phyloP scores from a whole-genome alignment of 1,284 basidiomycete genomes.

The Naganishia albida region DNA sequence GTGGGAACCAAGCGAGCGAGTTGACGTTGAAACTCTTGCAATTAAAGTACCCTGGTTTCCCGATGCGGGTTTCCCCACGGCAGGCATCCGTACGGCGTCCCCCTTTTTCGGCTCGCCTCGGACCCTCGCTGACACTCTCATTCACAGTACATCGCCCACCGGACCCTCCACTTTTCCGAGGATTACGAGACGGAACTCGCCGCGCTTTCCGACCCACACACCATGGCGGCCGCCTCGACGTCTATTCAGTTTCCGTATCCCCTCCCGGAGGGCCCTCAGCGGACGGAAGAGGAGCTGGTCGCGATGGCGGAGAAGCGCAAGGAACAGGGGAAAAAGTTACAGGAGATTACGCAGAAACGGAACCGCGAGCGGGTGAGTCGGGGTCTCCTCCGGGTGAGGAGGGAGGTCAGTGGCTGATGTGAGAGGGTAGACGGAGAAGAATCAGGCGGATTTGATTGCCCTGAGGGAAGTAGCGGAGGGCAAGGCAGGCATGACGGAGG shows the following conservation, averaged over 20 bases:
- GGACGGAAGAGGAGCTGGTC: conserved; percentile 85
- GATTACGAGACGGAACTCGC: conserved; percentile 75
- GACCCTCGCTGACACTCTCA: not conserved
- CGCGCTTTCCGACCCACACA: conserved; percentile 64
- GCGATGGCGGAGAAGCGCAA: conserved; percentile 73
- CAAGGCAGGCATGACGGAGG: conserved; percentile 67
- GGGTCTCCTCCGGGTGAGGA: not conserved
- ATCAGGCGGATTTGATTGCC: conserved; percentile 74
- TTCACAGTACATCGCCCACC: conserved; percentile 80
- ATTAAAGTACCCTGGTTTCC: conserved; percentile 92
- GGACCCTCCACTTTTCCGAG: conserved; percentile 78
- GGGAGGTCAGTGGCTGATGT: not conserved
- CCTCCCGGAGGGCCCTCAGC: conserved; percentile 71
- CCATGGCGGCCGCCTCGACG: conserved; percentile 67
- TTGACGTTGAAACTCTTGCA: conserved; percentile 89
- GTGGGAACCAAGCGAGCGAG: conserved; percentile 83
- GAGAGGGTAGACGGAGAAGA: conserved; percentile 72
- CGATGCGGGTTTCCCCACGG: conserved; percentile 57
- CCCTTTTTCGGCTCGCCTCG: too few relatives aligned
- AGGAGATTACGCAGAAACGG: conserved; percentile 71
- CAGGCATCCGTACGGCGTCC: conserved; percentile 59
- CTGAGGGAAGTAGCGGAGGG: conserved; percentile 76
- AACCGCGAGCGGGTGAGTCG: conserved; percentile 72
- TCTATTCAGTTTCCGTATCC: conserved; percentile 84
- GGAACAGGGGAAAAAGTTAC: conserved; percentile 82